These are phyloP conservation scores for Aspergillus spinulosporus DNA, from an alignment of 2,329 filamentous ascomycete genomes.

Conservation along the genomic window DNA sequence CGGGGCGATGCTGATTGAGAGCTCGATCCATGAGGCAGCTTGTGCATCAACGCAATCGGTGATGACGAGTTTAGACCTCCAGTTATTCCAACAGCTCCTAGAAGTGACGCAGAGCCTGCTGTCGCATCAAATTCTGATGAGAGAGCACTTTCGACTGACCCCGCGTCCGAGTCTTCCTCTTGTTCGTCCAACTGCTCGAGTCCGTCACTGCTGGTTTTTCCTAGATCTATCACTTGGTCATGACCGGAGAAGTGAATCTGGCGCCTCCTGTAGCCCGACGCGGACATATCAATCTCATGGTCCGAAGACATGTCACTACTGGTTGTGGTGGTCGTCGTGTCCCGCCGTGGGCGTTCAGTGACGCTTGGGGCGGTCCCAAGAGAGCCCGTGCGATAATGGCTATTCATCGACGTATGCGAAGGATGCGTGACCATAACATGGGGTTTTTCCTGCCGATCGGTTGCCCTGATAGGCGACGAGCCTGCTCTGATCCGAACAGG, in stretches of 20 bases:
- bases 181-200: slow-evolving; percentile 39
- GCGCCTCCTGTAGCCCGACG: slow-evolving; percentile 50
- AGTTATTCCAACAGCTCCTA: slow-evolving; percentile 52
- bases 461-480: slow-evolving; percentile 75
- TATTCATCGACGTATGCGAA: slow-evolving; percentile 50
- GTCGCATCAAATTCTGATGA: slow-evolving; percentile 58
- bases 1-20: slow-evolving; percentile 51
- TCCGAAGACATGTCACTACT: slow-evolving; percentile 68
- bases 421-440: slow-evolving; percentile 59
- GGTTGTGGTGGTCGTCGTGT: slow-evolving; percentile 65
- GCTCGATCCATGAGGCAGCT: slow-evolving; percentile 36
- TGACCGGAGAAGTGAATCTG: slow-evolving; percentile 50
- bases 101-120: slow-evolving; percentile 58
- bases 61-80: slow-evolving; percentile 53
- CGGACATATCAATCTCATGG: slow-evolving; percentile 58
- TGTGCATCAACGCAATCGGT: slow-evolving; percentile 46
- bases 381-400: slow-evolving; percentile 55
- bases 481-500: slow-evolving; percentile 81
- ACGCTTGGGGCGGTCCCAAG: slow-evolving; percentile 56
- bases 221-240: slow-evolving; percentile 36
- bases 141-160: slow-evolving; percentile 50
- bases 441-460: slow-evolving; percentile 45
- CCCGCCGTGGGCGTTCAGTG: slow-evolving; percentile 57
- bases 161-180: slow-evolving; percentile 50
- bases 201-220: slow-evolving; percentile 30